phyloP scores from a whole-genome alignment of 805 yeast genomes.

The Candida adriatica region DNA sequence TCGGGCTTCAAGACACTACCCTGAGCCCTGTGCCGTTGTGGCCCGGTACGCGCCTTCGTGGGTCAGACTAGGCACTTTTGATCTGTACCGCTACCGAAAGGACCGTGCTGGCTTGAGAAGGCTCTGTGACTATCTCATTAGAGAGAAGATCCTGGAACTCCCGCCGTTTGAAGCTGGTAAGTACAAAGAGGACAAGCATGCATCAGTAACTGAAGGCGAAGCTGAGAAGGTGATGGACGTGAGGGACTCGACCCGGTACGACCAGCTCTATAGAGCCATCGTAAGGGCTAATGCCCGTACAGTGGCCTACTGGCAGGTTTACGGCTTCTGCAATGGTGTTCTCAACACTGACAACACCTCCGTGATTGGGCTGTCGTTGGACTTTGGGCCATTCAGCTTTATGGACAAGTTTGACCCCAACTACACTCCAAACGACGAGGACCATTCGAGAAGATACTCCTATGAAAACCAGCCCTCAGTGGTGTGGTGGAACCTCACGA shows the following conservation, averaged over 20 bases:
- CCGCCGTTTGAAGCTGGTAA: slow-evolving; percentile 22
- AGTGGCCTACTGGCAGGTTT: slow-evolving; percentile 82
- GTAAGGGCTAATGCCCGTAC: slow-evolving; percentile 67
- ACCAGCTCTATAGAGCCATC: slow-evolving; percentile 63
- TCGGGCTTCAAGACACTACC: slow-evolving; percentile 61
- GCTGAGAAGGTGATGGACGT: slow-evolving; percentile 15
- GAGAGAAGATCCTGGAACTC: slow-evolving; percentile 42
- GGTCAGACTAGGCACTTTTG: slow-evolving; percentile 87
- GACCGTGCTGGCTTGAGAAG: slow-evolving; percentile 55
- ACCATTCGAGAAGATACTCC: slow-evolving; percentile 60
- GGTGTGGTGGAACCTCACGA: slow-evolving; percentile 88
- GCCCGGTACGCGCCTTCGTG: slow-evolving; percentile 79
- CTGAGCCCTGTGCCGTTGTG: slow-evolving; percentile 81
- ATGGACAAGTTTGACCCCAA: slow-evolving; percentile 78
- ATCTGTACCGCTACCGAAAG: slow-evolving; percentile 67
- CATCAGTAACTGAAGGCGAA: slow-evolving; percentile 20
- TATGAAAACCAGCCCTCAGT: slow-evolving; percentile 80
- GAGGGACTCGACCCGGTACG: slow-evolving; percentile 51
- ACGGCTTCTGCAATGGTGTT: slow-evolving; percentile 92
- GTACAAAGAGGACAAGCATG: slow-evolving; percentile 17
- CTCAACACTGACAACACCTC: slow-evolving; percentile 93
- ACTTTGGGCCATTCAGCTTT: slow-evolving; percentile 92
- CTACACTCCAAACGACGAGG: slow-evolving; percentile 90
- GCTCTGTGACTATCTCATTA: slow-evolving; percentile 67
- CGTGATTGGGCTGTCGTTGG: slow-evolving; percentile 79